Percentiles rank a stretch among this genome's conserved stretches.
These are phyloP conservation scores for Limonomyces culmigenus DNA, from an alignment of 1,284 basidiomycete species.

Conservation along the genomic window DNA sequence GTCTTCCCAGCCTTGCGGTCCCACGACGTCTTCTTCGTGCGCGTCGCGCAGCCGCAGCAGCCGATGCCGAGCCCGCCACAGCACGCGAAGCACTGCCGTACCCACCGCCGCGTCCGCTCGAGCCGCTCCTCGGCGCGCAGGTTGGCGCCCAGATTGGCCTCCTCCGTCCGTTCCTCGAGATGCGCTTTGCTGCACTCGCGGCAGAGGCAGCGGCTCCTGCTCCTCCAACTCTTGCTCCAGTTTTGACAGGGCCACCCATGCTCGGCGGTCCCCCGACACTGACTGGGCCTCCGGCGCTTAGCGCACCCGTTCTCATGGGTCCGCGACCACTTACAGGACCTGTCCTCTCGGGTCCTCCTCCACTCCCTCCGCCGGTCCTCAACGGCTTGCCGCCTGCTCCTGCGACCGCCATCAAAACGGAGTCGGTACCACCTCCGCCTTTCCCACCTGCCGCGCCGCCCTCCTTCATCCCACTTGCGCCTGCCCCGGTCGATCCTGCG, in stretches of 20 bases:
- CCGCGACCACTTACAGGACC: constrained; percentile 1
- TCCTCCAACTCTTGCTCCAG: not conserved
- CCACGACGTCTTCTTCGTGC: constrained; percentile 70
- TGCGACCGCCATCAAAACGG: no score
- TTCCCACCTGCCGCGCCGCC: constrained; percentile 7
- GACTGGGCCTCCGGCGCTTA: not conserved
- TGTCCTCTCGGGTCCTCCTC: not conserved
- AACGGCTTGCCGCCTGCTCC: constrained; percentile 4
- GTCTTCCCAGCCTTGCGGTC: constrained; percentile 62
- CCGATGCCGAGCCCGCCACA: constrained; percentile 22
- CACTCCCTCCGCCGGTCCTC: constrained; percentile 8
- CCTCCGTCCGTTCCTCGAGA: constrained; percentile 61
- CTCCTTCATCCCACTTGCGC: not conserved
- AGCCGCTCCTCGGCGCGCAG: constrained; percentile 46
- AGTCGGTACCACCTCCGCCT: not conserved
- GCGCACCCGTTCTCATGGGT: constrained; percentile 2
- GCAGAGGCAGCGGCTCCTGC: constrained; percentile 5
- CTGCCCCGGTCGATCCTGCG: constrained; percentile 8
- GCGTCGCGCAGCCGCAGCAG: constrained; percentile 25
- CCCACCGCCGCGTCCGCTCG: constrained; percentile 68
- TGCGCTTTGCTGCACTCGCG: constrained; percentile 31
- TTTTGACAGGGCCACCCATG: no score
- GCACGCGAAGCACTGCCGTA: constrained; percentile 71
- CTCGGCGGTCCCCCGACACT: not conserved
- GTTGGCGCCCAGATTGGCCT: constrained; percentile 74